A percentile compares a stretch with the other conserved stretches of the same genome.
Conservation (phyloP, 2,329 filamentous ascomycete genomes). For the Beauveria asiatica region DNA sequence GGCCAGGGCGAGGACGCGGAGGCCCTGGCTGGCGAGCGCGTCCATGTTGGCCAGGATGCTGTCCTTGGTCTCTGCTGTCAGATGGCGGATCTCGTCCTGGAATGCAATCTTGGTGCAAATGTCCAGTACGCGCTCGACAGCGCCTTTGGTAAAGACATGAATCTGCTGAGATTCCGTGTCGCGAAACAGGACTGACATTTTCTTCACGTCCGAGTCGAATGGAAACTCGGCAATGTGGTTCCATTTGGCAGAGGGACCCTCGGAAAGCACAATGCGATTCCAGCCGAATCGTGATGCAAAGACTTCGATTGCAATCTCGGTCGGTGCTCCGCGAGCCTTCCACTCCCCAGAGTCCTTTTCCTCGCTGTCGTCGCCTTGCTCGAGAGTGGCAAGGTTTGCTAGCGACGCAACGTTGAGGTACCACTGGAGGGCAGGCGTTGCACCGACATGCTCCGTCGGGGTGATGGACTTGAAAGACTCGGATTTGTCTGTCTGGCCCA, state of each 20-base stretch:
- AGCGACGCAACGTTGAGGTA: slow-evolving; percentile 51
- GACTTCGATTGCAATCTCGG: slow-evolving; percentile 51
- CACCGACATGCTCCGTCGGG: slow-evolving; percentile 30
- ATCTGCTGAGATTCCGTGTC: slow-evolving; percentile 20
- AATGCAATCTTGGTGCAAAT: slow-evolving; percentile 44
- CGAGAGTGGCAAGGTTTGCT: slow-evolving; percentile 52
- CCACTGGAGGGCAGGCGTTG: slow-evolving; percentile 32
- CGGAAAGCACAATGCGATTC: slow-evolving; percentile 24
- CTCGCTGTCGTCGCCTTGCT: slow-evolving; percentile 27
- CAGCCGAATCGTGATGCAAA: slow-evolving; percentile 46
- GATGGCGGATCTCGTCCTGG: slow-evolving; percentile 26
- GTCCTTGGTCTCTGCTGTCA: slow-evolving; percentile 30
- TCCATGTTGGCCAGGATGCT: slow-evolving; percentile 58
- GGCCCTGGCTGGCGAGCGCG: slow-evolving; percentile 51
- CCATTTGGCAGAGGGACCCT: slow-evolving; percentile 21
- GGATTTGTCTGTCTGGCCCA: slow-evolving; percentile 5
- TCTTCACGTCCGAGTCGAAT: slow-evolving; percentile 50
- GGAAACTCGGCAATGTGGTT: slow-evolving; percentile 42
- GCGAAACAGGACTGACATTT: slow-evolving; percentile 49
- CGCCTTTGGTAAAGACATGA: slow-evolving; percentile 51
- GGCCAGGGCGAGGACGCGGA: slow-evolving; percentile 58
- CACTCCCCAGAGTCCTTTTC: slow-evolving; percentile 25
- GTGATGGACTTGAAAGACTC: slow-evolving; percentile 15
- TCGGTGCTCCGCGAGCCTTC: slow-evolving; percentile 39
- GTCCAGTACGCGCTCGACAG: slow-evolving; percentile 56